A percentile compares a stretch with the other conserved stretches of the same genome.
Conservation (phyloP, 2,329 filamentous ascomycete genomes). For the Colletotrichum sp. region DNA sequence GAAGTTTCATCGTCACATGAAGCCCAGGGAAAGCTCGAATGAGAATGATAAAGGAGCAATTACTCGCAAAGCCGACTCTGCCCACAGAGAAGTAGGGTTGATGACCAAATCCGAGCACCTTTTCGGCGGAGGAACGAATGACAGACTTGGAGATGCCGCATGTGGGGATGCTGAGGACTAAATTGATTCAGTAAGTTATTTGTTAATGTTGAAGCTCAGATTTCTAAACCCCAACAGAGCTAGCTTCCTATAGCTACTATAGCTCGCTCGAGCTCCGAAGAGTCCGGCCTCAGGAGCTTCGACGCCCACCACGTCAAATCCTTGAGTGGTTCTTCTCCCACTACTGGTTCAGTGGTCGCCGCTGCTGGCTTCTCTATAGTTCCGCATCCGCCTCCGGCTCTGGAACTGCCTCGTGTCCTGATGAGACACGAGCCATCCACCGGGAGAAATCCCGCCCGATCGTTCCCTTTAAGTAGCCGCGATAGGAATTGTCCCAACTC, state of each 20-base stretch:
- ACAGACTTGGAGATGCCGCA: no score
- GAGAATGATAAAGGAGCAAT: no score
- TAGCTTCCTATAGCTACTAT: not conserved
- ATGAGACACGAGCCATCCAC: not conserved
- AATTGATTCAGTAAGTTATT: no score
- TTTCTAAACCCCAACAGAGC: not conserved
- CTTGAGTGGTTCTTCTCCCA: not conserved
- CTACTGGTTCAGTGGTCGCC: not conserved
- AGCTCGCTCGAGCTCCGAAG: not conserved
- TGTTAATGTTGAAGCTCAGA: no score
- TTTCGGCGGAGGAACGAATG: no score
- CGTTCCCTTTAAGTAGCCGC: not conserved
- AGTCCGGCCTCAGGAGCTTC: not conserved
- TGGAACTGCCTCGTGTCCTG: not conserved
- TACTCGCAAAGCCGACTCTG: no score
- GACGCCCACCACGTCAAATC: not conserved
- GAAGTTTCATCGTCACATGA: no score
- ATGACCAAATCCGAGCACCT: no score
- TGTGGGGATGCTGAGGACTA: no score
- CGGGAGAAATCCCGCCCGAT: not conserved
- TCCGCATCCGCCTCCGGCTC: not conserved
- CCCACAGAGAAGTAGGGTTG: no score
- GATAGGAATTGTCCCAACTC: not conserved
- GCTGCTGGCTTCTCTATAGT: not conserved
- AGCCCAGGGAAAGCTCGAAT: no score